Evolutionary conservation across 2,329 filamentous ascomycete genomes (phyloP).

Genomic region (Trichoderma asperellum): DNA sequence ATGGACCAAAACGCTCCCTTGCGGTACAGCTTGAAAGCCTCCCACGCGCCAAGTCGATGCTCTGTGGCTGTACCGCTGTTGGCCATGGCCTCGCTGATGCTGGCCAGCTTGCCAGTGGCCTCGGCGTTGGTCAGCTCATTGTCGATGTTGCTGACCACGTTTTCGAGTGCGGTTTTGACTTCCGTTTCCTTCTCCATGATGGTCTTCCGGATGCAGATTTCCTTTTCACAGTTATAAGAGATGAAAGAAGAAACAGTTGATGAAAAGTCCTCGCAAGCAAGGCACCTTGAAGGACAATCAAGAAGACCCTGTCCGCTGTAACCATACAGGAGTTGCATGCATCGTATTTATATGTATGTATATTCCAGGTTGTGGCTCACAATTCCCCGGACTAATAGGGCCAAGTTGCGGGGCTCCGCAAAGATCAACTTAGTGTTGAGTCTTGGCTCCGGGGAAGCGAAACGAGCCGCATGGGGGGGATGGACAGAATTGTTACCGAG

Average conservation of each 20-base stretch:
- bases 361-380: neutral
- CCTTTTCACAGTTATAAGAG: neutral
- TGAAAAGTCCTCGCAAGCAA: neutral
- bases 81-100: slow-evolving; percentile 24
- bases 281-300: neutral
- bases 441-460: slow-evolving; percentile 19
- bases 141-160: slow-evolving; percentile 25
- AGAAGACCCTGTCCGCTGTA: neutral
- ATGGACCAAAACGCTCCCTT: slow-evolving; percentile 46
- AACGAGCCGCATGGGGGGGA: slow-evolving; percentile 1
- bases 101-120: slow-evolving; percentile 23
- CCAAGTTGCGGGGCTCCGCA: slow-evolving; percentile 25
- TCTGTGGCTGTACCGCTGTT: slow-evolving; percentile 19
- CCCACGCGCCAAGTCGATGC: slow-evolving; percentile 5
- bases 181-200: slow-evolving; percentile 27
- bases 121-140: slow-evolving; percentile 24
- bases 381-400: slow-evolving; percentile 19
- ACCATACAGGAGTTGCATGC: neutral
- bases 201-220: neutral
- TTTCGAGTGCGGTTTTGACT: slow-evolving; percentile 13
- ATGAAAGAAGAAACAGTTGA: neutral
- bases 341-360: slow-evolving; percentile 21
- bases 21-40: slow-evolving; percentile 40
- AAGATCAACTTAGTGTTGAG: slow-evolving; percentile 2
- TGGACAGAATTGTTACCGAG: neutral